These are phyloP conservation scores for Parascedosporium putredinis DNA, from an alignment of 2,329 filamentous ascomycete genomes.

Conservation along the genomic window DNA sequence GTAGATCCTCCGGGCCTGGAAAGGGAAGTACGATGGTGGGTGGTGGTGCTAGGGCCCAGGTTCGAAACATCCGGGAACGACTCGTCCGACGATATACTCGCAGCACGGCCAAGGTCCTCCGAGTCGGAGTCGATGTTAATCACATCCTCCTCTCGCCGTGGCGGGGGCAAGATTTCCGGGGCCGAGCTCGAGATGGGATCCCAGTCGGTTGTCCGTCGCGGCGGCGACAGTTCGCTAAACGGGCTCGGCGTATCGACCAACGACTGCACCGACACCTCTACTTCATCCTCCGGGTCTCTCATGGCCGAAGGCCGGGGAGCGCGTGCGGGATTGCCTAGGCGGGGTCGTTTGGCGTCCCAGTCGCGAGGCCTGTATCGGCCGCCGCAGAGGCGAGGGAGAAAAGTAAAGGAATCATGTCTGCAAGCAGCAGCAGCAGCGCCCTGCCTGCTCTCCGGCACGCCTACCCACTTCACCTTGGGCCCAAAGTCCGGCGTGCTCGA, in stretches of 20 bases:
- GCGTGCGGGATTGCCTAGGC: no score
- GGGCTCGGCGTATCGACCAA: neutral
- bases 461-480: neutral
- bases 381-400: neutral
- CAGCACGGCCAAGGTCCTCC: neutral
- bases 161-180: conserved; percentile 22
- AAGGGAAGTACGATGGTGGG: conserved; percentile 21
- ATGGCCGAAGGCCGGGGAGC: no score
- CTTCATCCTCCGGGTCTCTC: no score
- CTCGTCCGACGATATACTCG: conserved; percentile 5
- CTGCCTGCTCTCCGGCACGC: neutral
- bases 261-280: no score
- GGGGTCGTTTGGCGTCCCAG: no score
- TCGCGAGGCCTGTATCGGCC: no score
- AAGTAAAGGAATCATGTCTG: neutral
- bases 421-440: neutral
- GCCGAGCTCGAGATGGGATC: conserved; percentile 45
- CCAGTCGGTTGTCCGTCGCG: conserved; percentile 21
- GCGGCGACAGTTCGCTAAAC: neutral
- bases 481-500: conserved; percentile 23
- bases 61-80: conserved; percentile 14
- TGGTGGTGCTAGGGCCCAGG: neutral
- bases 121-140: conserved; percentile 27
- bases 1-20: conserved; percentile 27
- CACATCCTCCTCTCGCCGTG: conserved; percentile 10